Percentiles rank a stretch among this genome's conserved stretches.
Evolutionary conservation across 495 filamentous ascomycete genomes (phyloP).

Genomic region (Cairneyella variabilis): DNA sequence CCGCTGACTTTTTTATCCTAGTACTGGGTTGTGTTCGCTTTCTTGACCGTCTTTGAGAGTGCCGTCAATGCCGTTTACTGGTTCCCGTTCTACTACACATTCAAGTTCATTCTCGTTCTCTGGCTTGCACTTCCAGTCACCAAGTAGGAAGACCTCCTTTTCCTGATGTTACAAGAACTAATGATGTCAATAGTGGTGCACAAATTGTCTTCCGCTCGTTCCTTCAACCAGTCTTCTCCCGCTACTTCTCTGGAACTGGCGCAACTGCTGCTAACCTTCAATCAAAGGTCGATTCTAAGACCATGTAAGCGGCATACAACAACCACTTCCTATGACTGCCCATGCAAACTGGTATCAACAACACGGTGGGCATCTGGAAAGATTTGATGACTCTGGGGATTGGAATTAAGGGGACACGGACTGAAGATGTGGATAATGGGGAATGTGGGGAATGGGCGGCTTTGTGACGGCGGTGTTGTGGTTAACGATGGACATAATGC

Average conservation of each 20-base stretch:
- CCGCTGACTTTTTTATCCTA: constrained; percentile 37
- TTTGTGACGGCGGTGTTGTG: constrained; percentile 9
- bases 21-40: constrained; percentile 98
- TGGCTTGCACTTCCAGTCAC: constrained; percentile 97
- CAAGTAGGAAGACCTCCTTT: constrained; percentile 52
- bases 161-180: constrained; percentile 16
- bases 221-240: constrained; percentile 83
- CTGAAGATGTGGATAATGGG: not conserved
- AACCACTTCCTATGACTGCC: constrained; percentile 4
- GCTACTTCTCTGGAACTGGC: constrained; percentile 72
- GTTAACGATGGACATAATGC: constrained; percentile 19
- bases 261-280: constrained; percentile 86
- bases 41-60: constrained; percentile 76
- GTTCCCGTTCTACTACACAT: constrained; percentile 99
- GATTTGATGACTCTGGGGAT: not conserved
- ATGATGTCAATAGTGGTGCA: constrained; percentile 66
- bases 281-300: constrained; percentile 78
- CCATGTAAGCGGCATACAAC: constrained; percentile 29
- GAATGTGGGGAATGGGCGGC: not conserved
- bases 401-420: not conserved
- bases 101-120: constrained; percentile 95
- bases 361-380: not conserved
- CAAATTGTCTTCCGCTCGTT: constrained; percentile 96
- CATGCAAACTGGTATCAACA: constrained; percentile 8
- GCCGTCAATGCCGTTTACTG: constrained; percentile 93